phyloP scores from a whole-genome alignment of 1,139 yeast genomes.

The Yamadazyma buinensis region DNA sequence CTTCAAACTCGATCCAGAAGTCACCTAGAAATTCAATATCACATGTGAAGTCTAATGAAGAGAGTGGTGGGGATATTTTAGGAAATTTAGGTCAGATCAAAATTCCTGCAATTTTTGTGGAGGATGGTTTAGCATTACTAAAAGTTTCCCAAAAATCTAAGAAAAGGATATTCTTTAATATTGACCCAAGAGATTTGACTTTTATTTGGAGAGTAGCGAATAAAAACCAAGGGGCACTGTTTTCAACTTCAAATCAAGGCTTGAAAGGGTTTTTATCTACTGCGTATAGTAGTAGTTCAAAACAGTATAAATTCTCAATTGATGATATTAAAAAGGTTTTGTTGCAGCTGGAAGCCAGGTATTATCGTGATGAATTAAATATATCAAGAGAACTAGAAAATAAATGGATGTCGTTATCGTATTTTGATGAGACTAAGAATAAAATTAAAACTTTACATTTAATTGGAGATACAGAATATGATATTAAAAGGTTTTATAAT shows the following conservation, averaged over 20 bases:
- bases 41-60: conserved; percentile 4
- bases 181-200: conserved; percentile 33
- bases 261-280: conserved; percentile 10
- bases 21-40: conserved; percentile 5
- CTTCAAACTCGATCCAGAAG: neutral
- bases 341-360: conserved; percentile 66
- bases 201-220: conserved; percentile 48
- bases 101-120: conserved; percentile 22
- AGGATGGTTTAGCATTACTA: conserved; percentile 48
- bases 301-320: conserved; percentile 47
- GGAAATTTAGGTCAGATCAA: conserved; percentile 13
- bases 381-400: conserved; percentile 62
- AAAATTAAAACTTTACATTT: conserved; percentile 62
- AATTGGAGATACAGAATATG: conserved; percentile 63
- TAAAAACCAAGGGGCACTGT: conserved; percentile 19
- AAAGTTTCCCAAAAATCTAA: conserved; percentile 70
- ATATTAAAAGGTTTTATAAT: conserved; percentile 52
- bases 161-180: conserved; percentile 40
- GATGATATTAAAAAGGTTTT: conserved; percentile 72
- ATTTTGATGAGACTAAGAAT: conserved; percentile 56
- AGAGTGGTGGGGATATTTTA: conserved; percentile 7
- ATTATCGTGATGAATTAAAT: conserved; percentile 80
- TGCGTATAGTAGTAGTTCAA: conserved; percentile 10
- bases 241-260: conserved; percentile 11
- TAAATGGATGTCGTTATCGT: conserved; percentile 80